Evolutionary conservation across 345 rosid genomes (phyloP).

Genomic region (Corymbia maculata): DNA sequence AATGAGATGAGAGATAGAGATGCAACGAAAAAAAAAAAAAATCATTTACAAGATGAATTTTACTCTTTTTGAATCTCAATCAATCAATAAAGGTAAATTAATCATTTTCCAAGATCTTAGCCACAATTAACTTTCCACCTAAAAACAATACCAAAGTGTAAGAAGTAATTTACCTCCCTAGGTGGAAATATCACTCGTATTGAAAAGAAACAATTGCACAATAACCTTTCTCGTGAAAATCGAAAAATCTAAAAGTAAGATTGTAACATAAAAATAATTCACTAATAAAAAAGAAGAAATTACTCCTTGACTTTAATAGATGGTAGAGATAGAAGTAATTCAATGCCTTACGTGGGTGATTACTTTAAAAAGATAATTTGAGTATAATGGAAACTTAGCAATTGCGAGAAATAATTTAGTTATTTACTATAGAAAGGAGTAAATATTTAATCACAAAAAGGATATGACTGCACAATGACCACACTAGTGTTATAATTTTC

Average conservation of each 20-base stretch:
- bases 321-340: neutral
- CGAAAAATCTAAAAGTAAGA: neutral
- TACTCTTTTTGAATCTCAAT: neutral
- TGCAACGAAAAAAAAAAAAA: rapidly evolving
- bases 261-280: neutral
- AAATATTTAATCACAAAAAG: neutral
- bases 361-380: neutral
- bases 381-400: neutral
- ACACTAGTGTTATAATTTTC: neutral
- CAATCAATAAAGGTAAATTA: neutral
- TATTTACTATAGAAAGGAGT: neutral
- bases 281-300: neutral
- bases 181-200: neutral
- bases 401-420: neutral
- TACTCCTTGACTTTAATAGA: neutral
- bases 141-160: rapidly evolving
- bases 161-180: neutral
- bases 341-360: neutral
- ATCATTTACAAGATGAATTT: neutral
- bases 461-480: neutral
- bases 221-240: neutral
- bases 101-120: neutral
- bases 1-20: neutral
- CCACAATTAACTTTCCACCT: neutral
- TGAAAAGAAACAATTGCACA: neutral